These are phyloP conservation scores for Platanus orientalis DNA, from an alignment of 164 flowering plant genomes.

Conservation along the genomic window DNA sequence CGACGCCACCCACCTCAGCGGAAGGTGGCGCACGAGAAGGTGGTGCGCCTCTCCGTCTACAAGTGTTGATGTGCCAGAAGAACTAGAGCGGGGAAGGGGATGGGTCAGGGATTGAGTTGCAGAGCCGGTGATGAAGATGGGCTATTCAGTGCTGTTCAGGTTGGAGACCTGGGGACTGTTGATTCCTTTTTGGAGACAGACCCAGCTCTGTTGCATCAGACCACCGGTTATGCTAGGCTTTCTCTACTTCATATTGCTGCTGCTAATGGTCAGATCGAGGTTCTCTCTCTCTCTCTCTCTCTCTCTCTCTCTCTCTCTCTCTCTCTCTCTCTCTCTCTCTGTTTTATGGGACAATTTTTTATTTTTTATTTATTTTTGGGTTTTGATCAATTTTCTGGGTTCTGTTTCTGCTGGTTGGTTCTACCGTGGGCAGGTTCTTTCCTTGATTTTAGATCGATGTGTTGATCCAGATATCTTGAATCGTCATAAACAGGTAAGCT, in stretches of 20 bases:
- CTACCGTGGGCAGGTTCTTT: conserved; percentile 47
- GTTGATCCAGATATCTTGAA: conserved; percentile 69
- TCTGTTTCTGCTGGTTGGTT: not conserved
- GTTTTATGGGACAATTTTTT: not conserved
- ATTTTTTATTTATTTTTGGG: not conserved
- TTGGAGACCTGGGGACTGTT: conserved; percentile 41
- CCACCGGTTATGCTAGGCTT: conserved; percentile 26
- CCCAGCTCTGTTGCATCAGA: conserved; percentile 32
- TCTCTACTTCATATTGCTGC: conserved; percentile 62
- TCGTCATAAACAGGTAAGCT: conserved; percentile 78
- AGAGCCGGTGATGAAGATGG: conserved; percentile 41
- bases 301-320: not conserved
- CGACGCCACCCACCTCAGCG: conserved; percentile 18
- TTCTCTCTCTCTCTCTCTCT: conserved; percentile 22
- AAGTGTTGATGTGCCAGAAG: not conserved
- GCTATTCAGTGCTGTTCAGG: conserved; percentile 52
- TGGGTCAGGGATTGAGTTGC: conserved; percentile 94
- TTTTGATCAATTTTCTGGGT: conserved; percentile 8
- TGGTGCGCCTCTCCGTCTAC: conserved; percentile 15
- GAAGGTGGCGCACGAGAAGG: conserved; percentile 22
- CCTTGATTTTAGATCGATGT: conserved; percentile 56
- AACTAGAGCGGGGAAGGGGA: conserved; percentile 19
- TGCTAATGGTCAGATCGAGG: conserved; percentile 60
- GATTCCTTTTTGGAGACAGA: conserved; percentile 34
- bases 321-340: not conserved